These are phyloP conservation scores for Angomonas desouzai DNA, from an alignment of 208 protist genomes.

Conservation along the genomic window DNA sequence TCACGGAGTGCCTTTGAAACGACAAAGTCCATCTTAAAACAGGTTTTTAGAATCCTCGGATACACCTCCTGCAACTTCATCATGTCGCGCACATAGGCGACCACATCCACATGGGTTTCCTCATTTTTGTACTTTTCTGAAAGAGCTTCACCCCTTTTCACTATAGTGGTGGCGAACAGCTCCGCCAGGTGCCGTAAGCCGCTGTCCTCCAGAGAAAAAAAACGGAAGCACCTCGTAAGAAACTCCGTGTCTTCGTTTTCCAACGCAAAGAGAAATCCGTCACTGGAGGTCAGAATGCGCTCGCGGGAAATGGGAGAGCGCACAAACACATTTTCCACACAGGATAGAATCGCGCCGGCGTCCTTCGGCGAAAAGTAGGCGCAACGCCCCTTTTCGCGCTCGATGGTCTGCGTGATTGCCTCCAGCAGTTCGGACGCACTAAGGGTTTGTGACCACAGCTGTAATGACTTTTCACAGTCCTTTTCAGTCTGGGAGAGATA, in stretches of 20 bases:
- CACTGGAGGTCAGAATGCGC: slow-evolving; percentile 38
- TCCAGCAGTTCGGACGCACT: slow-evolving; percentile 38
- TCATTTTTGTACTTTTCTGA: slow-evolving; percentile 36
- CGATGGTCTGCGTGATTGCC: slow-evolving; percentile 30
- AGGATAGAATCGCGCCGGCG: slow-evolving; percentile 44
- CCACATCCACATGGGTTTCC: slow-evolving; percentile 48
- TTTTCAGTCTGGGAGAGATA: slow-evolving; percentile 49
- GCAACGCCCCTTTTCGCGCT: slow-evolving; percentile 19
- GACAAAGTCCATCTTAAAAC: slow-evolving; percentile 58
- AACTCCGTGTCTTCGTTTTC: slow-evolving; percentile 36
- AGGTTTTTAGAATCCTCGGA: slow-evolving; percentile 38
- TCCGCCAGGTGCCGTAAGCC: slow-evolving; percentile 40
- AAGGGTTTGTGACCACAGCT: slow-evolving; percentile 28
- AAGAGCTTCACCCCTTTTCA: slow-evolving; percentile 42
- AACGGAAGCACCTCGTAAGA: slow-evolving; percentile 47
- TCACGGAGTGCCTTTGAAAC: slow-evolving; percentile 67
- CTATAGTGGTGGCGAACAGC: slow-evolving; percentile 42
- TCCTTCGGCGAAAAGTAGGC: slow-evolving; percentile 59
- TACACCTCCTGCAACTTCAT: slow-evolving; percentile 79
- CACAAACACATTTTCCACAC: slow-evolving; percentile 55
- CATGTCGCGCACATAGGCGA: slow-evolving; percentile 58
- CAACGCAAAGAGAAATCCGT: slow-evolving; percentile 47
- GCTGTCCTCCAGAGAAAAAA: slow-evolving; percentile 53
- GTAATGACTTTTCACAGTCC: slow-evolving; percentile 46
- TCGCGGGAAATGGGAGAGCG: slow-evolving; percentile 36